Percentiles rank a stretch among this genome's conserved stretches.
phyloP scores from a whole-genome alignment of 208 protist species.

The Angomonas deanei region DNA sequence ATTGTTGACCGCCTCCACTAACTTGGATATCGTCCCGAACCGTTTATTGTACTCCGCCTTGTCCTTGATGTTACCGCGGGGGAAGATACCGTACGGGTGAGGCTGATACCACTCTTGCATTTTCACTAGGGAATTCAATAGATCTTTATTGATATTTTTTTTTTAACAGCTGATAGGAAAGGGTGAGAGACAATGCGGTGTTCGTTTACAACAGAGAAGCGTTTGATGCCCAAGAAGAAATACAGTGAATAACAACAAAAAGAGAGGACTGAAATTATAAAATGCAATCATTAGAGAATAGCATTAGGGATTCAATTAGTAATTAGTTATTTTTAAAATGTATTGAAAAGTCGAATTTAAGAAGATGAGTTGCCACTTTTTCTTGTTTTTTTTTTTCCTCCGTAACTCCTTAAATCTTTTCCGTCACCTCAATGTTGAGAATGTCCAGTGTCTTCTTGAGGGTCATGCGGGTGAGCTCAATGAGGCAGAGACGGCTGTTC shows the following conservation, averaged over 20 bases:
- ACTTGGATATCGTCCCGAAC: slow-evolving; percentile 59
- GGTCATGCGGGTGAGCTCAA: slow-evolving; percentile 86
- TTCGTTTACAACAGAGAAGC: too few species aligned
- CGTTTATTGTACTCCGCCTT: slow-evolving; percentile 38
- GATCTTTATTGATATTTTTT: slow-evolving; percentile 6
- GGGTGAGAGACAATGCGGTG: too few species aligned
- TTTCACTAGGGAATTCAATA: background rate
- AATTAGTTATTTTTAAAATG: background rate
- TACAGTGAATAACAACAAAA: background rate
- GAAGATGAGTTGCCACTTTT: background rate
- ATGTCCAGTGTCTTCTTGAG: slow-evolving; percentile 89
- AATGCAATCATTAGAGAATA: background rate
- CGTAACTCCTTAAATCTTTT: slow-evolving; percentile 54
- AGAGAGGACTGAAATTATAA: background rate
- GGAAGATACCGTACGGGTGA: slow-evolving; percentile 78
- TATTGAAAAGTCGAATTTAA: background rate
- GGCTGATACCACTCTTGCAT: slow-evolving; percentile 76
- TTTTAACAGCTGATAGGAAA: slow-evolving; percentile 6
- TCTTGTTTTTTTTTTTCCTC: slow-evolving; percentile 1
- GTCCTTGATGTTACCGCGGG: slow-evolving; percentile 59
- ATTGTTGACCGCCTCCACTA: slow-evolving; percentile 40
- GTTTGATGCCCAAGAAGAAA: too few species aligned
- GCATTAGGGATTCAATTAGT: background rate
- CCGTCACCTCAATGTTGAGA: slow-evolving; percentile 89
- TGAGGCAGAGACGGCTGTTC: slow-evolving; percentile 86